Percentiles rank a stretch among this genome's conserved stretches.
phyloP scores from a whole-genome alignment of 73 alveolate genomes.

The Stentor roeselii region DNA sequence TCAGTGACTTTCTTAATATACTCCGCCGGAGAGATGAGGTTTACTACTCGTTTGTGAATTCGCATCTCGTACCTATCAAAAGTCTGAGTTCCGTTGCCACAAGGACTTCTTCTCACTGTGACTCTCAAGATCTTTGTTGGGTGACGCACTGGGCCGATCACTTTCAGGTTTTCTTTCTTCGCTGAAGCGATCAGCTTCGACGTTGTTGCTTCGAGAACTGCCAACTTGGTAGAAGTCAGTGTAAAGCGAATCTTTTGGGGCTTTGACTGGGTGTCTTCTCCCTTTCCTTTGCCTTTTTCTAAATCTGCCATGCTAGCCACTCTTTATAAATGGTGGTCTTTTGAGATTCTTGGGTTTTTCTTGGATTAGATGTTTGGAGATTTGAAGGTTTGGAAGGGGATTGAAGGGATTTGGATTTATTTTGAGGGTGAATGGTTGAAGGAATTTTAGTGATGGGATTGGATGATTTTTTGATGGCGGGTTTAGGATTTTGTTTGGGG shows the following conservation, averaged over 20 bases:
- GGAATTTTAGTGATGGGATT: too few relatives aligned
- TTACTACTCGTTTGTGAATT: constrained; percentile 80
- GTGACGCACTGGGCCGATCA: constrained; percentile 36
- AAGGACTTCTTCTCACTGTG: constrained; percentile 40
- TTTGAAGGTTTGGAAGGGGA: too few relatives aligned
- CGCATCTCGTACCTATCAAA: constrained; percentile 42
- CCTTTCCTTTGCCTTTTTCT: constrained; percentile 47
- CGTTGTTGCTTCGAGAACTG: too few relatives aligned
- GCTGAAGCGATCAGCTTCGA: constrained; percentile 32
- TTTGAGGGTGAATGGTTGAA: too few relatives aligned
- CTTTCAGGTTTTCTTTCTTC: constrained; percentile 30
- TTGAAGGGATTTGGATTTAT: too few relatives aligned
- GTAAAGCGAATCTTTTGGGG: constrained; percentile 51
- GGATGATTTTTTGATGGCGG: too few relatives aligned
- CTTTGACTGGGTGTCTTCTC: constrained; percentile 50
- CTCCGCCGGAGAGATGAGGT: constrained; percentile 68
- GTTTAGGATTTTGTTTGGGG: too few relatives aligned
- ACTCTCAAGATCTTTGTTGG: constrained; percentile 34
- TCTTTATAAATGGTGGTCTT: too few relatives aligned
- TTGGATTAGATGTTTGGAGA: too few relatives aligned
- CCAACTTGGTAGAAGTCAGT: too few relatives aligned
- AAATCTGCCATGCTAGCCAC: constrained; percentile 36
- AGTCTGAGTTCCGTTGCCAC: constrained; percentile 46
- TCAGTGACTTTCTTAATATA: constrained; percentile 72
- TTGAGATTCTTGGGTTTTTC: too few relatives aligned